Evolutionary conservation across 2,329 filamentous ascomycete genomes (phyloP).

Genomic region (Diaporthe sp.): DNA sequence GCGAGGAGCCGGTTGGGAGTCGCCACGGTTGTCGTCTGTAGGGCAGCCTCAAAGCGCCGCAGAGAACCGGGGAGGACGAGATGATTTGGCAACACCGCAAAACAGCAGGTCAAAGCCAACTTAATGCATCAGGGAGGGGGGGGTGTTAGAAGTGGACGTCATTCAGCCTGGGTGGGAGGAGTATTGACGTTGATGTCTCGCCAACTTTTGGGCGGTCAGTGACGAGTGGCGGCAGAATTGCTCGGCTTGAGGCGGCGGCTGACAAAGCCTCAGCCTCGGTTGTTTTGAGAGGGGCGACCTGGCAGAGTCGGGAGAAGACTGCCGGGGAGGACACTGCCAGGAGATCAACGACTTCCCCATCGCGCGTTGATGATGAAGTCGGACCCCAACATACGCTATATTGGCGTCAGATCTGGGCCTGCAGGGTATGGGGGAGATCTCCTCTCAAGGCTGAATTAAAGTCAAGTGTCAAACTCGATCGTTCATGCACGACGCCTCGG

Average conservation of each 20-base stretch:
- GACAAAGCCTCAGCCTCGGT: constrained; percentile 27
- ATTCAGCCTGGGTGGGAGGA: neutral
- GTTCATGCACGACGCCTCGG: constrained; percentile 26
- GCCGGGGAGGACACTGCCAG: constrained; percentile 12
- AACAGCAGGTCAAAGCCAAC: too few relatives aligned
- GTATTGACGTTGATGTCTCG: constrained; percentile 9
- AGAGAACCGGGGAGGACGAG: neutral
- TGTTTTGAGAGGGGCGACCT: constrained; percentile 9
- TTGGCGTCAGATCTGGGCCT: constrained; percentile 28
- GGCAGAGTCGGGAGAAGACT: neutral
- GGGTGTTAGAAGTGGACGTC: neutral
- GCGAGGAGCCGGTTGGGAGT: constrained; percentile 12
- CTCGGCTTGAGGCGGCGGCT: neutral
- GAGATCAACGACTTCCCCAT: constrained; percentile 11
- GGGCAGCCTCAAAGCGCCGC: constrained; percentile 9
- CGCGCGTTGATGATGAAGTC: neutral
- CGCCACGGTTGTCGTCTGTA: constrained; percentile 26
- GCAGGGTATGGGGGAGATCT: constrained; percentile 27
- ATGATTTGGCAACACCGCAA: neutral
- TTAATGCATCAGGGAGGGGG: neutral
- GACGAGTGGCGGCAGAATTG: constrained; percentile 14
- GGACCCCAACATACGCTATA: constrained; percentile 24
- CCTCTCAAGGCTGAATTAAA: constrained; percentile 28
- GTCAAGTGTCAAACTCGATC: constrained; percentile 26
- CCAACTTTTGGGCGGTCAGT: constrained; percentile 30